Conservation (phyloP, 371 early-diverging fungal genomes). For the Rhizomucor miehei region DNA sequence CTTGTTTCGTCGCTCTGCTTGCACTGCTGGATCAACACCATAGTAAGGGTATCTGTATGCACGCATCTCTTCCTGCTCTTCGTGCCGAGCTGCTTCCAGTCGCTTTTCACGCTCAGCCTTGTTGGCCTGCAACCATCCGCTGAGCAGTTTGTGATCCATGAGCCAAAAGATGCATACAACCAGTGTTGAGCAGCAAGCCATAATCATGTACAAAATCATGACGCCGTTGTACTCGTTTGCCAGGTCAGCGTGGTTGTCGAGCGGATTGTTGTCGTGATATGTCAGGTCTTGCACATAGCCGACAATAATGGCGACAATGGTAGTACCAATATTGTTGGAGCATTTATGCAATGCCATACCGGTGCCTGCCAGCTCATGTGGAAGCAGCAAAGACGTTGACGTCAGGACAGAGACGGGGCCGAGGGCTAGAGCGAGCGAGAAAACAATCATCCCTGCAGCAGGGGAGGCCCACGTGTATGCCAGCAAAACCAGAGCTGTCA, state of each 20-base stretch:
- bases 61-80: constrained; percentile 24
- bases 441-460: constrained; percentile 45
- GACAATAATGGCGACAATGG: constrained; percentile 44
- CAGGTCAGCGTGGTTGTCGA: constrained; percentile 29
- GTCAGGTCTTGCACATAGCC: constrained; percentile 53
- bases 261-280: constrained; percentile 37
- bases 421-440: constrained; percentile 40
- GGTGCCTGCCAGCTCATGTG: constrained; percentile 43
- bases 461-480: constrained; percentile 36
- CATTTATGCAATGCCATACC: constrained; percentile 52
- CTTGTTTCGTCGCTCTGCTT: constrained; percentile 12
- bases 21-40: constrained; percentile 9
- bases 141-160: constrained; percentile 27
- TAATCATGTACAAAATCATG: constrained; percentile 36
- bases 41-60: constrained; percentile 17
- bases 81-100: constrained; percentile 21
- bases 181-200: constrained; percentile 25
- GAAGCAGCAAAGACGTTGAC: constrained; percentile 37
- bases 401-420: constrained; percentile 46
- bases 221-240: constrained; percentile 40
- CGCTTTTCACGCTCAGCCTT: constrained; percentile 31
- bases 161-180: constrained; percentile 27
- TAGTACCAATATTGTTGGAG: constrained; percentile 46
- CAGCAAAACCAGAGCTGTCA: constrained; percentile 33
- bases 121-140: constrained; percentile 40